A percentile compares a stretch with the other conserved stretches of the same genome.
Conservation (phyloP, 1,284 basidiomycete species). For the Sporisorium iseilematis-ciliati region DNA sequence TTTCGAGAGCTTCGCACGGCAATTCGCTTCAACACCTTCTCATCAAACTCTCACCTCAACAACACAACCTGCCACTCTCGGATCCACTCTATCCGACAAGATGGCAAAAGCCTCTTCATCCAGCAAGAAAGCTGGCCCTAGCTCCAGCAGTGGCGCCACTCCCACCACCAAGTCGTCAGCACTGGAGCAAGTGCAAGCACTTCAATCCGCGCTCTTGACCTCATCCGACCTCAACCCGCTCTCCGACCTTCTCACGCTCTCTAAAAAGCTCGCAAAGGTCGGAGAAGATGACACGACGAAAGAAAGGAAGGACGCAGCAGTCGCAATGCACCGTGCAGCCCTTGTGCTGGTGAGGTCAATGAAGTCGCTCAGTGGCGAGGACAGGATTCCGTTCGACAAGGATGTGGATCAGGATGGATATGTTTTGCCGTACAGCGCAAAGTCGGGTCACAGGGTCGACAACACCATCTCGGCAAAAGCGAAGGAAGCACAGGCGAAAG, state of each 20-base stretch:
- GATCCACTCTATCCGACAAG: not conserved
- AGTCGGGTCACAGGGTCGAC: constrained; percentile 15
- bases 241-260: constrained; percentile 53
- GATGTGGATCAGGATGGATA: constrained; percentile 48
- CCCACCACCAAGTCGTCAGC: constrained; percentile 2
- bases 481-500: constrained; percentile 41
- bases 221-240: constrained; percentile 64
- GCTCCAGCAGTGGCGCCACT: constrained; percentile 2
- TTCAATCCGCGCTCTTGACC: constrained; percentile 50
- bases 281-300: constrained; percentile 16
- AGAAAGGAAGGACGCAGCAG: constrained; percentile 37
- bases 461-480: constrained; percentile 9
- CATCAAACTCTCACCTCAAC: constrained; percentile 6
- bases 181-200: constrained; percentile 34
- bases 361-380: constrained; percentile 42
- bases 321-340: constrained; percentile 27
- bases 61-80: not conserved
- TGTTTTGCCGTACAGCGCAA: constrained; percentile 34
- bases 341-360: constrained; percentile 46
- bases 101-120: constrained; percentile 21
- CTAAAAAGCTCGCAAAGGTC: constrained; percentile 28
- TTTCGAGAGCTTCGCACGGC: constrained; percentile 11
- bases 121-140: constrained; percentile 27
- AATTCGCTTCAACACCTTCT: not conserved
- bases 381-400: constrained; percentile 45